Evolutionary conservation across 2,329 filamentous ascomycete genomes (phyloP).

Genomic region (Talaromyces funiculosus): DNA sequence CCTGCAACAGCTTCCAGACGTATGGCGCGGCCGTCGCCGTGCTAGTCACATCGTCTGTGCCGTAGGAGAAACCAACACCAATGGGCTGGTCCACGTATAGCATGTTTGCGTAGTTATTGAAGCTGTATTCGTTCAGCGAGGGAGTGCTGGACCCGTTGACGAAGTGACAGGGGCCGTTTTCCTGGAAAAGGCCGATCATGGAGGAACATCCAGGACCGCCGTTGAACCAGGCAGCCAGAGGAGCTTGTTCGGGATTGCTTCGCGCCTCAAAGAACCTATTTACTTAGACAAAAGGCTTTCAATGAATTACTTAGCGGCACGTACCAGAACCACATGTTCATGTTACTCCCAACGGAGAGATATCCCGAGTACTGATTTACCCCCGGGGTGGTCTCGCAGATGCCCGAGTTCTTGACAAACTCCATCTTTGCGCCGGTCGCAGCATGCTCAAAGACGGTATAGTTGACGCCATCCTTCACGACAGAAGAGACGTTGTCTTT

Average conservation of each 20-base stretch:
- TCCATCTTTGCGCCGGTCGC: conserved; percentile 42
- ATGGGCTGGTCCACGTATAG: conserved; percentile 63
- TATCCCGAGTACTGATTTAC: conserved; percentile 57
- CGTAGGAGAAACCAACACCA: conserved; percentile 55
- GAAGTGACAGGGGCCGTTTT: conserved; percentile 41
- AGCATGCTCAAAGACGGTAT: conserved; percentile 47
- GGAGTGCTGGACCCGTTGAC: conserved; percentile 40
- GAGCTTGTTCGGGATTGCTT: conserved; percentile 20
- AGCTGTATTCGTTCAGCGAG: conserved; percentile 48
- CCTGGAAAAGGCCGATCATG: conserved; percentile 36
- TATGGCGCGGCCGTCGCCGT: conserved; percentile 50
- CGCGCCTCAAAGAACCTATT: conserved; percentile 53
- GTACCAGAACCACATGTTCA: conserved; percentile 38
- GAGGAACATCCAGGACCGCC: conserved; percentile 44
- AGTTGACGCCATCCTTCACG: conserved; percentile 34
- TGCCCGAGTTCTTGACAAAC: conserved; percentile 48
- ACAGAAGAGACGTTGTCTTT: conserved; percentile 39
- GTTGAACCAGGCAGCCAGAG: conserved; percentile 41
- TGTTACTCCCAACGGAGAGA: conserved; percentile 46
- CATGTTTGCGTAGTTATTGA: conserved; percentile 58
- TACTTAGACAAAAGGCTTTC: conserved; percentile 53
- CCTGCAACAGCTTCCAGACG: conserved; percentile 43
- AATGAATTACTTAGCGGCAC: conserved; percentile 46
- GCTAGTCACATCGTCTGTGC: conserved; percentile 27
- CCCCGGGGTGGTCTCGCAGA: conserved; percentile 54